Percentiles rank a stretch among this genome's conserved stretches.
Conservation (phyloP, 2,329 filamentous ascomycete species). For the Paracorniculantispora psalliotae region DNA sequence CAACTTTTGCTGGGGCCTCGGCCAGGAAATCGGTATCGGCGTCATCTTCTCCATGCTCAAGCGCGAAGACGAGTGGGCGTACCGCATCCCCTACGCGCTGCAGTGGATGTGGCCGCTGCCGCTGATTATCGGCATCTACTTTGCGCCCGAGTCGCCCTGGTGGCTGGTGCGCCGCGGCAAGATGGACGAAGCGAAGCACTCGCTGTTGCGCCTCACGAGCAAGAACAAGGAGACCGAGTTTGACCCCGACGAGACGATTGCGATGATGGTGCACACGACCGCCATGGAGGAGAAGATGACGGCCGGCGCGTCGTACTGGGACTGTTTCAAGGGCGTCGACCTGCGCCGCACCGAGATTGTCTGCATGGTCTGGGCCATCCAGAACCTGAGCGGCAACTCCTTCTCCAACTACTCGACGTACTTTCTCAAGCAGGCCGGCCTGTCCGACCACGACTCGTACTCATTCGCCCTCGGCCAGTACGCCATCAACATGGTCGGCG, state of each 20-base stretch:
- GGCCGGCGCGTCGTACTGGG: slow-evolving; percentile 66
- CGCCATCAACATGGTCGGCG: slow-evolving; percentile 71
- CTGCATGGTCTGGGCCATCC: slow-evolving; percentile 60
- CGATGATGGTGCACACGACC: slow-evolving; percentile 91
- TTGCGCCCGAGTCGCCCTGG: slow-evolving; percentile 68
- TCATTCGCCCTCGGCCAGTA: slow-evolving; percentile 60
- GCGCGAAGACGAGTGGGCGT: slow-evolving; percentile 63
- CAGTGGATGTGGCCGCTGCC: slow-evolving; percentile 77
- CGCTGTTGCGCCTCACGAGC: slow-evolving; percentile 62
- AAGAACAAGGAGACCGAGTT: slow-evolving; percentile 62
- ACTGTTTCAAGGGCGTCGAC: slow-evolving; percentile 80
- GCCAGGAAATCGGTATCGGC: slow-evolving; percentile 68
- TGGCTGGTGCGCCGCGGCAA: slow-evolving; percentile 68
- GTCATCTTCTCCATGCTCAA: slow-evolving; percentile 64
- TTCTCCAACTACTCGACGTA: slow-evolving; percentile 63
- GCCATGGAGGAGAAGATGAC: slow-evolving; percentile 74
- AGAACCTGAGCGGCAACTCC: slow-evolving; percentile 58
- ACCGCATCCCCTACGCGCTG: slow-evolving; percentile 64
- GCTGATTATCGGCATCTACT: slow-evolving; percentile 59
- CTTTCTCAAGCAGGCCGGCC: slow-evolving; percentile 56
- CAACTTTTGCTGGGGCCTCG: slow-evolving; percentile 75
- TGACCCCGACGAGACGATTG: slow-evolving; percentile 75
- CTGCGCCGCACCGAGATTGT: slow-evolving; percentile 70
- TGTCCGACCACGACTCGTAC: slow-evolving; percentile 48
- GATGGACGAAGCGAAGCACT: slow-evolving; percentile 59